phyloP scores from a whole-genome alignment of 257 asterid species.

The Osmanthus fragrans region DNA sequence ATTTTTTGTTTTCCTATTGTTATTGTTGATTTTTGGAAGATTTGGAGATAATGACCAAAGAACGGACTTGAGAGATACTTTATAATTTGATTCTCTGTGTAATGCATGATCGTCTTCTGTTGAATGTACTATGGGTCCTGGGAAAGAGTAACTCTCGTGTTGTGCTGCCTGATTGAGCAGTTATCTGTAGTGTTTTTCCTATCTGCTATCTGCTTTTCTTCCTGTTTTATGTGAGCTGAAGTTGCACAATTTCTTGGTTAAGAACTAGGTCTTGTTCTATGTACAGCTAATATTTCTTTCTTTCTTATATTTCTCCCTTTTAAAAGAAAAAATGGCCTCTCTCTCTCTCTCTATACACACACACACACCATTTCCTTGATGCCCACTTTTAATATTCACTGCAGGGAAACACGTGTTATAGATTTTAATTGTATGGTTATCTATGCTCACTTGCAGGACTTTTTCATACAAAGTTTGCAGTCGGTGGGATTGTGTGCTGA shows the following conservation, averaged over 20 bases:
- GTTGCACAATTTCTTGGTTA: neutral
- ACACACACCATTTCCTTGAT: neutral
- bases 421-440: slow-evolving; percentile 24
- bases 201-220: neutral
- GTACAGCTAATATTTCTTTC: neutral
- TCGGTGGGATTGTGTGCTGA: slow-evolving; percentile 82
- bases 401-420: neutral
- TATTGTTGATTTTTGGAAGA: slow-evolving; percentile 3
- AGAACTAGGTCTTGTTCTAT: neutral
- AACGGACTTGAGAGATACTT: neutral
- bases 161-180: neutral
- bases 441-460: slow-evolving; percentile 53
- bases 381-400: slow-evolving; percentile 8
- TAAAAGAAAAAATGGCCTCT: neutral
- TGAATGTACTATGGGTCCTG: neutral
- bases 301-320: neutral
- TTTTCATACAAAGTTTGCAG: slow-evolving; percentile 89
- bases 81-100: neutral
- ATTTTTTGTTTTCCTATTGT: neutral
- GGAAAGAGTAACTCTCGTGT: neutral
- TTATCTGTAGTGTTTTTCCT: neutral
- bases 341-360: neutral
- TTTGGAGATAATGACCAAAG: neutral
- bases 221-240: neutral
- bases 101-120: neutral